Evolutionary conservation across 805 yeast genomes (phyloP), one percentile per base, ranked within the genome.

Genomic region (Candida silvatica): DNA sequence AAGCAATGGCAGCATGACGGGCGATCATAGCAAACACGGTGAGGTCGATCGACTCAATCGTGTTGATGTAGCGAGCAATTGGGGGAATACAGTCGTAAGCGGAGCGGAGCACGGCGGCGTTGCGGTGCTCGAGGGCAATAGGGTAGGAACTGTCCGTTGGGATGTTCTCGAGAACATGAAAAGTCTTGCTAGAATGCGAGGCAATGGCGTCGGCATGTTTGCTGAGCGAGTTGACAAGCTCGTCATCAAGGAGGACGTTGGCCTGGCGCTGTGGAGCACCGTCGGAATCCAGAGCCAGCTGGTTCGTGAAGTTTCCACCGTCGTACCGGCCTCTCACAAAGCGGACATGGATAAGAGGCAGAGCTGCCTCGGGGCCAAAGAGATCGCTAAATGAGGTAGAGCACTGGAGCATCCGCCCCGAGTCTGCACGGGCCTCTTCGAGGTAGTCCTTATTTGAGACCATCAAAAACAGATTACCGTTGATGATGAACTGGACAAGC

Each of bases 291-390:
- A 37, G 47, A 43, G 74, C 71, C 44, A 79, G 78, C 18, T 83
- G 84, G 46, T 80, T 80, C 32, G 73, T 69, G 80, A 87, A 81
- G 40, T 78, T 77, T n/a, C 88, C 90, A 14, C 87, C 90, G 45
- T 77, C 77, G 51, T 77, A 81, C 36, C 71, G 74, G 20, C 76
- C 75, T 28, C 69, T 64, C 15, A 82, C 56, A 46, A 81, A 78
- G 39, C 92, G 64, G 6, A 92, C 87, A 43, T 77, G 73, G 2
- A 77, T 59, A 49, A 80, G 80, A 0, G 90, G 92, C 24, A 79
- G 41, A 12, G 56, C 34, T n/a, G n/a, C n/a, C 32, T 45, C 29
- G 2, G 52, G 37, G 27, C 49, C 41, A 22, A 22, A 22, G 11
- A 22, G 12, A 12, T 22, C 12, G 11, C 7, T 22, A 12, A 22